These are phyloP conservation scores for Elsinoe perseae DNA, from an alignment of 2,329 filamentous ascomycete species.

Conservation along the genomic window DNA sequence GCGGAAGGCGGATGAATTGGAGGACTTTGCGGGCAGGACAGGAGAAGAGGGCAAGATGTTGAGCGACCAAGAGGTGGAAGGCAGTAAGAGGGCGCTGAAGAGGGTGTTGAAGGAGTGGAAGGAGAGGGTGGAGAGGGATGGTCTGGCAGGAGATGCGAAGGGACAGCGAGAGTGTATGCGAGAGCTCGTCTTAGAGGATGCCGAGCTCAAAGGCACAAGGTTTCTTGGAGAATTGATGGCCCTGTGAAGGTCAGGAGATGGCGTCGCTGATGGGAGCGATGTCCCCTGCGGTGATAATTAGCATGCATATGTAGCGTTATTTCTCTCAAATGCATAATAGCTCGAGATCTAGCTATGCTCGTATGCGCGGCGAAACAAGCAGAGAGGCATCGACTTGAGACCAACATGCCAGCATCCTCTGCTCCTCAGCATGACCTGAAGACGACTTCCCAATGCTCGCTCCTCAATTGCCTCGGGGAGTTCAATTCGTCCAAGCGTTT, in stretches of 20 bases:
- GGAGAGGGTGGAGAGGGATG: conserved; percentile 52
- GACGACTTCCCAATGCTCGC: background rate
- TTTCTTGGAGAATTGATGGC: conserved; percentile 48
- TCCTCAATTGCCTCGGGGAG: background rate
- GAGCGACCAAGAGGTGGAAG: conserved; percentile 78
- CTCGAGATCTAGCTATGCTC: too few relatives aligned
- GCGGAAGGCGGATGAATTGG: conserved; percentile 93
- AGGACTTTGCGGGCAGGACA: conserved; percentile 83
- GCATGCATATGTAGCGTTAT: background rate
- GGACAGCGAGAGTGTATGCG: conserved; percentile 61
- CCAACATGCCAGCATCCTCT: too few relatives aligned
- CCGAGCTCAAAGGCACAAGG: conserved; percentile 53
- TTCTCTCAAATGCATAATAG: too few relatives aligned
- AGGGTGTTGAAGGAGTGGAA: conserved; percentile 80
- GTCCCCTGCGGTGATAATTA: background rate
- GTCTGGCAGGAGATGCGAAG: conserved; percentile 45
- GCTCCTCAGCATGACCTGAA: too few relatives aligned
- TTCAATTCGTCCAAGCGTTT: background rate
- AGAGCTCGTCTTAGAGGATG: conserved; percentile 67
- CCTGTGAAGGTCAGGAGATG: background rate
- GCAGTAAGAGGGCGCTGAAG: conserved; percentile 80
- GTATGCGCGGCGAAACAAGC: too few relatives aligned
- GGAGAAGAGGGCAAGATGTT: conserved; percentile 54
- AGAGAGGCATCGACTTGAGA: too few relatives aligned
- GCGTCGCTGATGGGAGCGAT: background rate